These are phyloP conservation scores for Selenicereus undatus DNA, from an alignment of 148 eudicot species.

Conservation along the genomic window DNA sequence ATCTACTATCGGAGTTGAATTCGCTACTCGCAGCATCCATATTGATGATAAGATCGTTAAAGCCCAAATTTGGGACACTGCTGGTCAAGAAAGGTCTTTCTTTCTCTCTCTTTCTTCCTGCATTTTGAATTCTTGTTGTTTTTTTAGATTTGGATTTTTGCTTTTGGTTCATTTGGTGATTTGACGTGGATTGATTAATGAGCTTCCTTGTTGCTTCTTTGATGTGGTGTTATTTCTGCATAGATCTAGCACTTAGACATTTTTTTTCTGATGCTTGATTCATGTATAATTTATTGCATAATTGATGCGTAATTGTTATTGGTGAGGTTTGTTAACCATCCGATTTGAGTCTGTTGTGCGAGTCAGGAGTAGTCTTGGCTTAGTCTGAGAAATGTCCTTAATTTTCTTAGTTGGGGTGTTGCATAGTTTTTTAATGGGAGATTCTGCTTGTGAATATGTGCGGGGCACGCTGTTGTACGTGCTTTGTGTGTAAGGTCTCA, in stretches of 20 bases:
- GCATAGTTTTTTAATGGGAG: neutral
- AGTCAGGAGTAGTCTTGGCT: no score
- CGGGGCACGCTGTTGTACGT: no score
- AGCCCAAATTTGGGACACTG: slow-evolving; percentile 78
- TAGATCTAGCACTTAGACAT: neutral
- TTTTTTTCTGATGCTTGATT: neutral
- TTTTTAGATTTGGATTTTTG: neutral
- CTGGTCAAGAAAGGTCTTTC: slow-evolving; percentile 56
- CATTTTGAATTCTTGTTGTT: neutral
- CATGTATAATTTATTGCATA: neutral
- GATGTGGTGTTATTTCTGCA: neutral
- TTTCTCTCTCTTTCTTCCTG: neutral
- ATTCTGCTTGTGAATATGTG: neutral
- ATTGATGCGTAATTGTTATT: neutral
- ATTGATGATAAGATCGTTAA: slow-evolving; percentile 65
- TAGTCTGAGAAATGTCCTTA: no score
- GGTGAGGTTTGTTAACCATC: neutral
- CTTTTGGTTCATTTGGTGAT: neutral
- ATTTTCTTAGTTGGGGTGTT: no score
- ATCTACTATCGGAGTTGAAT: slow-evolving; percentile 68
- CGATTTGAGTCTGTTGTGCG: neutral
- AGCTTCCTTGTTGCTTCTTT: neutral
- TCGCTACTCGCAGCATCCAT: slow-evolving; percentile 58
- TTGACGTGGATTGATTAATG: neutral
- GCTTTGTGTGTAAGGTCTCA: no score